These are phyloP conservation scores for Aspergillus sp. DNA, from an alignment of 2,329 filamentous ascomycete species.

Conservation along the genomic window DNA sequence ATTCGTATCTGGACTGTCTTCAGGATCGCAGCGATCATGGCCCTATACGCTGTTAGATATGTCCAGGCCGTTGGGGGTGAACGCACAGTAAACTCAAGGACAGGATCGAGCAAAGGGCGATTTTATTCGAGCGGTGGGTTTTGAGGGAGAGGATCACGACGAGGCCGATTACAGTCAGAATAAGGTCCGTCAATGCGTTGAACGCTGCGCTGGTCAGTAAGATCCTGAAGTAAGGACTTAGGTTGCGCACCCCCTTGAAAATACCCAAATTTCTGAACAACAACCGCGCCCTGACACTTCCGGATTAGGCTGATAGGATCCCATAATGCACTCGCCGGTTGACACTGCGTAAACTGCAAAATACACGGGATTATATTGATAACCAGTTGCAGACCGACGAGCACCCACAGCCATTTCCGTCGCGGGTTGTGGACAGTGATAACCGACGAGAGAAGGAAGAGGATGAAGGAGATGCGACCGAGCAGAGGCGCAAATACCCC, in stretches of 20 bases:
- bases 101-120: not conserved
- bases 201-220: not conserved
- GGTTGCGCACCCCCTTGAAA: slow-evolving; percentile 3
- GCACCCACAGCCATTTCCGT: not conserved
- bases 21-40: slow-evolving; percentile 7
- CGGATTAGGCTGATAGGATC: not conserved
- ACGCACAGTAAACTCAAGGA: slow-evolving; percentile 4
- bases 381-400: not conserved
- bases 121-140: not conserved
- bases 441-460: not conserved
- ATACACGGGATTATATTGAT: not conserved
- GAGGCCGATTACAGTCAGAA: not conserved
- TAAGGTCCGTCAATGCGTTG: slow-evolving; percentile 2
- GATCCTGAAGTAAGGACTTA: no score
- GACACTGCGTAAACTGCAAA: slow-evolving; percentile 4
- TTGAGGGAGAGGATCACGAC: not conserved
- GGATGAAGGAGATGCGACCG: slow-evolving; percentile 6
- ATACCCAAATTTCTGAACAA: not conserved
- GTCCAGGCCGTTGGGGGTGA: no score
- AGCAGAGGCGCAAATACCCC: not conserved
- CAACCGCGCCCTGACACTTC: not conserved
- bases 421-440: not conserved
- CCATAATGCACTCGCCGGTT: not conserved
- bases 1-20: not conserved
- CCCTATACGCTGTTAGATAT: not conserved